phyloP scores from a whole-genome alignment of 768 basidiomycete species.

The Tricholoma terreum region DNA sequence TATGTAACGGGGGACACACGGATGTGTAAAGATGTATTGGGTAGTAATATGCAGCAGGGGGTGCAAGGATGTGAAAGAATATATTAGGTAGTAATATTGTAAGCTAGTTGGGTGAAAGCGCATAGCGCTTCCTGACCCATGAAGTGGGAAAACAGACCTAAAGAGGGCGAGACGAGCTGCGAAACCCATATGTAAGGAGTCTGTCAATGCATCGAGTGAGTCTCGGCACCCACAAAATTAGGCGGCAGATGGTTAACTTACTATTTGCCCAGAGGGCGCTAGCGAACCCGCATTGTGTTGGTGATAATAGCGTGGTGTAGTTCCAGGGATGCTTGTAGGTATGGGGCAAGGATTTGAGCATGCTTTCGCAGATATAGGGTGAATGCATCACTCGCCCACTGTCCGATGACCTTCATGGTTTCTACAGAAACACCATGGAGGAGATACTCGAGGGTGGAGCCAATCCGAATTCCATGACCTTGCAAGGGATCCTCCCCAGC shows the following conservation, averaged over 20 bases:
- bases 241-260: too few species aligned
- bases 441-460: constrained; percentile 23
- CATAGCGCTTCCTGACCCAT: too few species aligned
- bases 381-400: constrained; percentile 5
- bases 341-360: constrained; percentile 7
- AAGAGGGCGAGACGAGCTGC: too few species aligned
- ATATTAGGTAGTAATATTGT: too few species aligned
- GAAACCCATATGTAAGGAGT: too few species aligned
- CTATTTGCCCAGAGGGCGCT: not conserved
- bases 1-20: too few species aligned
- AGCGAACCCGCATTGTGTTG: not conserved
- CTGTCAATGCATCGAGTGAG: not conserved
- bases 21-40: too few species aligned
- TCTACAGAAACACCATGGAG: constrained; percentile 10
- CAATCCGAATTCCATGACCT: constrained; percentile 25
- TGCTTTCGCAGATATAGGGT: constrained; percentile 1
- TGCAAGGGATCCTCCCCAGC: constrained; percentile 9
- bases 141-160: too few species aligned
- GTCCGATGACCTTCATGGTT: constrained; percentile 2
- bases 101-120: too few species aligned
- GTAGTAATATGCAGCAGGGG: too few species aligned
- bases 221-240: constrained; percentile 1
- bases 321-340: constrained; percentile 1
- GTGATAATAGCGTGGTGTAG: not conserved
- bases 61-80: too few species aligned